Base-by-base conservation (phyloP, 2,329 filamentous ascomycete genomes). In the Pseudogymnoascus verrucosus region DNA sequence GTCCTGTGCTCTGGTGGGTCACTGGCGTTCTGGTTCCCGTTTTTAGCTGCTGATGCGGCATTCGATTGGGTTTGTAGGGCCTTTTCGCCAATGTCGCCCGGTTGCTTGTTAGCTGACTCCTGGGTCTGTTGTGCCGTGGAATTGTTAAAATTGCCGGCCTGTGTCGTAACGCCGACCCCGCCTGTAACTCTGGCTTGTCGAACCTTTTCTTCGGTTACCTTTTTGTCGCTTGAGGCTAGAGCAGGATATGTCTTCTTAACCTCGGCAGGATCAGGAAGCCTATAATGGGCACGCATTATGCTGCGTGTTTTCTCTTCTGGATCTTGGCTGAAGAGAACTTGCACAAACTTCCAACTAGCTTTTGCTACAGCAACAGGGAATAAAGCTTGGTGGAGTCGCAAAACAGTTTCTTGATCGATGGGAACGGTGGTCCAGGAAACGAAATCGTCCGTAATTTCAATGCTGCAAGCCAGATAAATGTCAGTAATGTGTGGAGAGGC, bases 301-400 rank as follows among this genome's bases (percentile, higher is more conserved):
- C 74, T 78, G 19, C 76, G 76, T 1, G 83, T 39, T n/a, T 64
- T 70, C 28, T 77, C 76, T 4, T 73, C 66, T 6, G 76, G 73
- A 14, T 83, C 78, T 62, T 82, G 77, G 60, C 76, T 77, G 21
- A 78, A 69, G 5, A 85, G 71, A 1, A 79, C 78, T 37, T 77
- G 79, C 7, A 78, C 70, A 67, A 86, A 84, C 1, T 77, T 79
- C 78, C 81, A 85, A 1, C 78, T 74, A 0, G 83, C 80, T 60
- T 79, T 65, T 4, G 80, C 77, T 1, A 85, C 70, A 1, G 82
- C 78, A 42, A 77, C 78, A 1, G 85, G 85, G 75, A 80, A 85
- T 3, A 87, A 72, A 2, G 78, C 76, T n/a, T 79, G 78, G 42
- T 78, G 74, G 11, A 83, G 71, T 62, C 77, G 74, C 63, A 77